Conservation (phyloP, 371 early-diverging fungal species). For the Apophysomyces elegans region DNA sequence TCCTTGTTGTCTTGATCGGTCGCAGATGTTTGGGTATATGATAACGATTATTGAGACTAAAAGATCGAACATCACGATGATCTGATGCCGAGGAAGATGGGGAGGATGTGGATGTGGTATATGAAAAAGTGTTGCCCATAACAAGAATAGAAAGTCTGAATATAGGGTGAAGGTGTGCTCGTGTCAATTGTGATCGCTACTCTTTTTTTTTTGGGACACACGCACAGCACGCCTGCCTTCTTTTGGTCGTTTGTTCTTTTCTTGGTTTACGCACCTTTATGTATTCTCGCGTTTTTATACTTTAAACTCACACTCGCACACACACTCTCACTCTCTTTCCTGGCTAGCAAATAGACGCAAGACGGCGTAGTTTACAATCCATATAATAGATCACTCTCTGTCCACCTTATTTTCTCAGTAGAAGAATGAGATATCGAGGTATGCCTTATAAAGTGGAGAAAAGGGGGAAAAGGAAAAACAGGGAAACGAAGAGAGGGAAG, state of each 20-base stretch:
- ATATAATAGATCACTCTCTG: background rate
- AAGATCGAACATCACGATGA: conserved; percentile 1
- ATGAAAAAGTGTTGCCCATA: conserved; percentile 1
- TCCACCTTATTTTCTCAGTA: background rate
- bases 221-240: background rate
- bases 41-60: conserved; percentile 3
- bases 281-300: background rate
- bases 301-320: background rate
- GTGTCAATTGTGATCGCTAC: background rate
- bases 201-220: background rate
- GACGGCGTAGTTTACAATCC: background rate
- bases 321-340: background rate
- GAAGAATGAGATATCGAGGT: background rate
- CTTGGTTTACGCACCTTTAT: background rate
- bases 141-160: background rate
- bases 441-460: background rate
- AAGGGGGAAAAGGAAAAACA: background rate
- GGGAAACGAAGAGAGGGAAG: conserved; percentile 1
- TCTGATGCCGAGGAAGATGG: background rate
- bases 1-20: conserved; percentile 12
- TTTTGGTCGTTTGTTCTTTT: background rate
- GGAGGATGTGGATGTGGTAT: conserved; percentile 6
- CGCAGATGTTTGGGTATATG: conserved; percentile 20
- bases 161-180: background rate
- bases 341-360: background rate